These are phyloP conservation scores for Leptographium procerum DNA, from an alignment of 2,329 filamentous ascomycete genomes.

Conservation along the genomic window DNA sequence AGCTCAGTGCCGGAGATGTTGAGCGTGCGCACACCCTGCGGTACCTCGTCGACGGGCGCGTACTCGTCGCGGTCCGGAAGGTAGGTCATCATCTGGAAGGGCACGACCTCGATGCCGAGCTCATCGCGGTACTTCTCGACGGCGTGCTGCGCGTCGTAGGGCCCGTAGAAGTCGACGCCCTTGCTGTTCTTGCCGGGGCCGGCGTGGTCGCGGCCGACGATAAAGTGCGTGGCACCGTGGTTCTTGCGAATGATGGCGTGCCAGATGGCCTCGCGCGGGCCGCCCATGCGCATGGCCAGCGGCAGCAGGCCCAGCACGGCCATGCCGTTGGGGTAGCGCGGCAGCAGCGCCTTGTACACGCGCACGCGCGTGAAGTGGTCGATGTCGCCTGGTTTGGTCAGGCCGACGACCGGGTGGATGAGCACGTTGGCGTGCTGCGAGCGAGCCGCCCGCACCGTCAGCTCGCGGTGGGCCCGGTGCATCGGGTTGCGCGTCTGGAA, in stretches of 20 bases:
- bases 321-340: slow-evolving; percentile 98
- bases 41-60: slow-evolving; percentile 81
- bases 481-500: slow-evolving; percentile 99
- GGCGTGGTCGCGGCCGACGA: slow-evolving; percentile 95
- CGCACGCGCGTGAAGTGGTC: slow-evolving; percentile 99
- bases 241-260: slow-evolving; percentile 99
- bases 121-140: slow-evolving; percentile 95
- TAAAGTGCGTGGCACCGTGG: slow-evolving; percentile 97
- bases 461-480: slow-evolving; percentile 95
- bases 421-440: slow-evolving; percentile 96
- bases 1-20: slow-evolving; percentile 88
- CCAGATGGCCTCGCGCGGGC: slow-evolving; percentile 97
- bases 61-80: slow-evolving; percentile 96
- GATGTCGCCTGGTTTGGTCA: slow-evolving; percentile 98
- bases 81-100: slow-evolving; percentile 99
- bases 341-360: slow-evolving; percentile 93
- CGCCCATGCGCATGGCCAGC: slow-evolving; percentile 98
- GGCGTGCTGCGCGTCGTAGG: slow-evolving; percentile 91
- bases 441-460: slow-evolving; percentile 93
- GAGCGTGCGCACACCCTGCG: slow-evolving; percentile 69
- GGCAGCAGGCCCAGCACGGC: slow-evolving; percentile 89
- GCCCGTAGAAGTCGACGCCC: slow-evolving; percentile 93
- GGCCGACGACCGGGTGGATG: slow-evolving; percentile 95
- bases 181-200: slow-evolving; percentile 97
- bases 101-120: slow-evolving; percentile 96